These are phyloP conservation scores for Solanum hybrid DNA, from an alignment of 305 asterid species.

Conservation along the genomic window DNA sequence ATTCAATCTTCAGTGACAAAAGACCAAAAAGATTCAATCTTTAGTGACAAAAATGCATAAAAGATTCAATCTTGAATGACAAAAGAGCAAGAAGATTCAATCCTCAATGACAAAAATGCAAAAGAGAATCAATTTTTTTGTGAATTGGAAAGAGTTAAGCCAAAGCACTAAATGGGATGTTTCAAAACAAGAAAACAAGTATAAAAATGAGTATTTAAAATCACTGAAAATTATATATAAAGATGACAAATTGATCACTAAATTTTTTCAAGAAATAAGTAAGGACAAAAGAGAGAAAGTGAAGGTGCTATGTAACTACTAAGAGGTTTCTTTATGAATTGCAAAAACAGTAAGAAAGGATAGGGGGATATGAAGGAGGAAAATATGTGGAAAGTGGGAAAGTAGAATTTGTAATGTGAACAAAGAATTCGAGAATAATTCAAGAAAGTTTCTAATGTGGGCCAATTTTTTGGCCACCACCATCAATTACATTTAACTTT, in stretches of 20 bases:
- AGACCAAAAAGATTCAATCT: background rate
- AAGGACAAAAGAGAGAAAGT: background rate
- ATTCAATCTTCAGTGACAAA: background rate
- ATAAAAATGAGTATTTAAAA: background rate
- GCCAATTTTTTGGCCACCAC: background rate
- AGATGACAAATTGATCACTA: background rate
- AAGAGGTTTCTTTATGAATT: background rate
- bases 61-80: background rate
- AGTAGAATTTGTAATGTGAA: background rate
- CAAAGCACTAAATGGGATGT: background rate
- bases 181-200: background rate
- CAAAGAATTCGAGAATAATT: background rate
- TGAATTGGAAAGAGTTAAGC: background rate
- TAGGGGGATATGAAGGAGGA: background rate
- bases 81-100: background rate
- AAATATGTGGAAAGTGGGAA: background rate
- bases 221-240: background rate
- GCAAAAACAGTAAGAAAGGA: background rate
- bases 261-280: background rate
- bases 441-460: background rate
- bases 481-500: background rate
- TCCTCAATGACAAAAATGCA: background rate
- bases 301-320: background rate
- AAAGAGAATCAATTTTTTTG: background rate
- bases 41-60: background rate